Evolutionary conservation across 495 filamentous ascomycete species (phyloP).

Genomic region (Tuber indicum): DNA sequence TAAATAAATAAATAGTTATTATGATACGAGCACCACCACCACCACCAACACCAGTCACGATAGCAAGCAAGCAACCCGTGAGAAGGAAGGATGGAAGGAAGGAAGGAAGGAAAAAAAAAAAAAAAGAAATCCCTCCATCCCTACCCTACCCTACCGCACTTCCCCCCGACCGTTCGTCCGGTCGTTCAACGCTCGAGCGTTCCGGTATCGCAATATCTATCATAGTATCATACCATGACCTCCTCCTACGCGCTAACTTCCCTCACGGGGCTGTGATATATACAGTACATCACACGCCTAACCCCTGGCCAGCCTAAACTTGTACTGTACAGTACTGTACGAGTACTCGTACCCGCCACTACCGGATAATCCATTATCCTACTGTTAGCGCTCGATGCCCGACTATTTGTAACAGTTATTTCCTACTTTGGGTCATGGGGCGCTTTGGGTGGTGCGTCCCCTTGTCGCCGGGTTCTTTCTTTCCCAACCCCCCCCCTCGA

Average conservation of each 20-base stretch:
- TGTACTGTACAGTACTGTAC: too few species aligned
- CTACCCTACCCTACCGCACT: neutral
- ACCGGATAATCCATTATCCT: conserved; percentile 3
- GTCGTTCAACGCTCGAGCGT: neutral
- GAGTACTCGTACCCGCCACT: neutral
- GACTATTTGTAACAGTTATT: too few species aligned
- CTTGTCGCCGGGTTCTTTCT: neutral
- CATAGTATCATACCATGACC: too few species aligned
- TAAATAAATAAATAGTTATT: neutral
- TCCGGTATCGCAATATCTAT: too few species aligned
- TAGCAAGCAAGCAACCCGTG: conserved; percentile 1
- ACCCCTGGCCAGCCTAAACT: neutral
- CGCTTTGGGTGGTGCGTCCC: neutral
- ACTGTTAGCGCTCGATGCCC: neutral
- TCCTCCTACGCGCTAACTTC: neutral
- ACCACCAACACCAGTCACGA: neutral
- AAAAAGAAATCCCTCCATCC: neutral
- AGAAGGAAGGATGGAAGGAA: neutral
- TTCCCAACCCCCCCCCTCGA: too few species aligned
- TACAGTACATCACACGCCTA: neutral
- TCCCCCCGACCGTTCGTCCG: neutral
- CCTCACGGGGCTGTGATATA: too few species aligned
- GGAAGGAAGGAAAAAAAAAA: neutral
- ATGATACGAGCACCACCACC: conserved; percentile 10
- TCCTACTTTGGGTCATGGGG: neutral